Evolutionary conservation across 2,329 filamentous ascomycete genomes (phyloP).

Genomic region (Penicillium occitanis): DNA sequence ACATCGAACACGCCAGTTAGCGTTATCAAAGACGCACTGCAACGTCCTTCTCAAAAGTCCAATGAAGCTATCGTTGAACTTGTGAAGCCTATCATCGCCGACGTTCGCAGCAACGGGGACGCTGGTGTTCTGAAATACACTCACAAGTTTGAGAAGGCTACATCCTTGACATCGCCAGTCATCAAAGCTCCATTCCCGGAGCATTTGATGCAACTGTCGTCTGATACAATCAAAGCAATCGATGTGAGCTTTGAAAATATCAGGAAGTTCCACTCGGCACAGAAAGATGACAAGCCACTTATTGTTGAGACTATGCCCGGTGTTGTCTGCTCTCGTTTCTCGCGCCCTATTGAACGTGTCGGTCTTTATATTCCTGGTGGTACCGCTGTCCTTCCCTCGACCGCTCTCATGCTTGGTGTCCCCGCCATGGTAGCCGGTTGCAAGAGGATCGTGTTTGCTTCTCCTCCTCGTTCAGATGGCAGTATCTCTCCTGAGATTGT

Average conservation of each 20-base stretch:
- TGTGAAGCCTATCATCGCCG: slow-evolving; percentile 85
- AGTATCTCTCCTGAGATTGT: slow-evolving; percentile 95
- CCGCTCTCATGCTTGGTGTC: slow-evolving; percentile 95
- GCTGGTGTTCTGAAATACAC: slow-evolving; percentile 88
- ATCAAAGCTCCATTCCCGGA: slow-evolving; percentile 84
- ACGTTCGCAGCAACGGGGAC: slow-evolving; percentile 80
- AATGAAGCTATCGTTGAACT: slow-evolving; percentile 92
- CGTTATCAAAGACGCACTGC: slow-evolving; percentile 71
- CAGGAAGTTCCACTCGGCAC: slow-evolving; percentile 85
- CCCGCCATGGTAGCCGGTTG: slow-evolving; percentile 97
- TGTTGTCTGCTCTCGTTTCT: slow-evolving; percentile 90
- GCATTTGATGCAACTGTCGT: slow-evolving; percentile 78
- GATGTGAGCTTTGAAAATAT: slow-evolving; percentile 95
- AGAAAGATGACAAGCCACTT: slow-evolving; percentile 78
- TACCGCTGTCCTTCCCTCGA: slow-evolving; percentile 94
- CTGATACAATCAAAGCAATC: slow-evolving; percentile 87
- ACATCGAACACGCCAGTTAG: slow-evolving; percentile 62
- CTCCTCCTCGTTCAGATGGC: slow-evolving; percentile 84
- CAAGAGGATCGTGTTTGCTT: slow-evolving; percentile 89
- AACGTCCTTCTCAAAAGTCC: slow-evolving; percentile 89
- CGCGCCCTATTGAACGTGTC: slow-evolving; percentile 89
- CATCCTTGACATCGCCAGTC: slow-evolving; percentile 83
- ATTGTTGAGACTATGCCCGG: slow-evolving; percentile 97
- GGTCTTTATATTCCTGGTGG: slow-evolving; percentile 94
- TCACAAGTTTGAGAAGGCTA: slow-evolving; percentile 97